Evolutionary conservation across 371 early-diverging fungal genomes (phyloP), one percentile per base, ranked within the genome.

Genomic region (Mucor piriformis): DNA sequence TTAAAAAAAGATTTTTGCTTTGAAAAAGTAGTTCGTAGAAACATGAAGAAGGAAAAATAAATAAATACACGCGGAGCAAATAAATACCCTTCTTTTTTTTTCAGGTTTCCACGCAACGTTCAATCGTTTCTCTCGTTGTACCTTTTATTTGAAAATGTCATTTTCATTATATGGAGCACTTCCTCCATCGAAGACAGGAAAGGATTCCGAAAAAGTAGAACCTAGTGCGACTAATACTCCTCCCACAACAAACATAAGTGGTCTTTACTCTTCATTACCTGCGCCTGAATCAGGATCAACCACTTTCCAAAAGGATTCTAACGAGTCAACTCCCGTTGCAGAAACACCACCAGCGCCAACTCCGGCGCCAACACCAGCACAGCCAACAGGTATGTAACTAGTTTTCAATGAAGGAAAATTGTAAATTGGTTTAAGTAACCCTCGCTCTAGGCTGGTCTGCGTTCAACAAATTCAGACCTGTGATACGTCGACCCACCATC

Each of bases 381-480:
- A 54, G 34, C 50, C 54, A 46, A 29, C 57, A 50, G 62, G 65
- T 53, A 38, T 54, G 37, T 37, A 54, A 29, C n/a, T n/a, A n/a
- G n/a, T n/a, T n/a, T n/a, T n/a, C n/a, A n/a, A n/a, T n/a, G n/a
- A n/a, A n/a, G n/a, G n/a, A n/a, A n/a, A n/a, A n/a, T n/a, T n/a
- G n/a, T n/a, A n/a, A n/a, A n/a, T n/a, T n/a, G n/a, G n/a, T n/a
- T n/a, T n/a, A n/a, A n/a, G n/a, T n/a, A n/a, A n/a, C n/a, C n/a
- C n/a, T n/a, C n/a, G n/a, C n/a, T n/a, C n/a, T 59, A 73, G 81
- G 81, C 12, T 81, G 81, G 81, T 71, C 77, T 10, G 63, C 70
- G 12, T 59, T 64, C 57, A 66, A 63, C 48, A 75, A 73, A 16
- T 81, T 81, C 57, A 71, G 77, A 38, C 81, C 81, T 18, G 73